Percentiles rank a stretch among this genome's conserved stretches.
Conservation (phyloP, 805 yeast species). For the Debaryomyces tyrocola region DNA sequence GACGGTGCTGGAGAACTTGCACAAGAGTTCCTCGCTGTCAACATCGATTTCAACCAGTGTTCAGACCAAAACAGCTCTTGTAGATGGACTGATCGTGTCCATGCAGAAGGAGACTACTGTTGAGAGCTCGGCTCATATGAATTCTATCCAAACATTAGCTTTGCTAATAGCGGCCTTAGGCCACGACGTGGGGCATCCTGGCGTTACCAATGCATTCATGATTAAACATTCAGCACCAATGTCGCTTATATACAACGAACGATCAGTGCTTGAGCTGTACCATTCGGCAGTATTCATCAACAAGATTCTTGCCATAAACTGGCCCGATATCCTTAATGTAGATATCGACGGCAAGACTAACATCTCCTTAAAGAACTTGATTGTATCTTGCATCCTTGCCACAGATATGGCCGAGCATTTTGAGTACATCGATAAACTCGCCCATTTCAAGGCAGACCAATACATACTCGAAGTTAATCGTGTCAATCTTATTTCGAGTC, state of each 20-base stretch:
- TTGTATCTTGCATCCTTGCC: constrained; percentile 39
- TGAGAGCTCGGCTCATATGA: constrained; percentile 23
- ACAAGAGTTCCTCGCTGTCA: neutral
- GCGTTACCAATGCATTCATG: constrained; percentile 80
- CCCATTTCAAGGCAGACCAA: constrained; percentile 20
- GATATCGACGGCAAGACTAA: constrained; percentile 9
- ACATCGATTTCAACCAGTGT: neutral
- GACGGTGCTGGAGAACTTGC: neutral
- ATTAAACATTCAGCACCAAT: constrained; percentile 60
- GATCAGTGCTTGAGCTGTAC: constrained; percentile 78
- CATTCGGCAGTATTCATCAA: constrained; percentile 67
- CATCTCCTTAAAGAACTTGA: constrained; percentile 26
- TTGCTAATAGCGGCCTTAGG: constrained; percentile 83
- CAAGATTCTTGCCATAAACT: constrained; percentile 30
- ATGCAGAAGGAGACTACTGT: neutral
- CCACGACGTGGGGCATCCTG: constrained; percentile 97
- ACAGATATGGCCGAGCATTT: constrained; percentile 95
- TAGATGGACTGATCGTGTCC: neutral
- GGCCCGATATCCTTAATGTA: constrained; percentile 34
- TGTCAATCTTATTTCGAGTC: constrained; percentile 53
- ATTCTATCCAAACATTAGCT: constrained; percentile 50
- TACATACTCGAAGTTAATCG: constrained; percentile 13
- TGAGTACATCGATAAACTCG: constrained; percentile 60
- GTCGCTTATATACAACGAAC: constrained; percentile 57
- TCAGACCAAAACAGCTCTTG: neutral